phyloP scores from a whole-genome alignment of 805 yeast genomes.

The Scheffersomyces spartinae region DNA sequence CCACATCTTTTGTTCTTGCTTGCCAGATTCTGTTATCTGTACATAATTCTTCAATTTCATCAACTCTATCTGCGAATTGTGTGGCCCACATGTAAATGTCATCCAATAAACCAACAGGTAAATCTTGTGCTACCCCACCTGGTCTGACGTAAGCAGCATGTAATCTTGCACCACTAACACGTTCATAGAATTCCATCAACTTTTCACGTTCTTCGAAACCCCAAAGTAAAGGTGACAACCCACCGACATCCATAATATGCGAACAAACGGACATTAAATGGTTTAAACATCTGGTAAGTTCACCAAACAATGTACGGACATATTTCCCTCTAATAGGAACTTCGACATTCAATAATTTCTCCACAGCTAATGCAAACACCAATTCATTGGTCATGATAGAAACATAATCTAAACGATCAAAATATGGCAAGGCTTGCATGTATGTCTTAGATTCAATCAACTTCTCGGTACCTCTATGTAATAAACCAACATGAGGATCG shows the following conservation, averaged over 20 bases:
- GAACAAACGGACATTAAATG: constrained; percentile 80
- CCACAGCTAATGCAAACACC: constrained; percentile 75
- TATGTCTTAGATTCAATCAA: constrained; percentile 79
- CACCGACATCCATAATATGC: constrained; percentile 93
- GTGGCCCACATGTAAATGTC: constrained; percentile 96
- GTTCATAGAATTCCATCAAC: constrained; percentile 84
- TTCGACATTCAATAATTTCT: constrained; percentile 72
- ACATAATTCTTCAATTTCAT: constrained; percentile 79
- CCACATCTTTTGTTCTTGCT: constrained; percentile 73
- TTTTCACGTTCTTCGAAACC: constrained; percentile 91
- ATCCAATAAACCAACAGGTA: constrained; percentile 77
- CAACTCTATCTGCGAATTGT: constrained; percentile 86
- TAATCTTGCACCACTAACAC: constrained; percentile 83
- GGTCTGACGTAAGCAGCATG: constrained; percentile 86
- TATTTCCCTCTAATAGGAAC: constrained; percentile 80
- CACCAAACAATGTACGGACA: constrained; percentile 78
- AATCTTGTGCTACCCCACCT: constrained; percentile 84
- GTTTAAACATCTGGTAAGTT: constrained; percentile 72
- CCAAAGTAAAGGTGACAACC: constrained; percentile 87
- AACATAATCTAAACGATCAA: constrained; percentile 78
- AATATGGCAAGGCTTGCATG: constrained; percentile 80
- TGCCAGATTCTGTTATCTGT: constrained; percentile 91
- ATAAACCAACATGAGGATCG: constrained; percentile 81
- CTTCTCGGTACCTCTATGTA: constrained; percentile 85
- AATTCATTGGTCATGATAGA: constrained; percentile 87